phyloP scores from a whole-genome alignment of 2,329 filamentous ascomycete genomes.

The Biscogniauxia marginata region DNA sequence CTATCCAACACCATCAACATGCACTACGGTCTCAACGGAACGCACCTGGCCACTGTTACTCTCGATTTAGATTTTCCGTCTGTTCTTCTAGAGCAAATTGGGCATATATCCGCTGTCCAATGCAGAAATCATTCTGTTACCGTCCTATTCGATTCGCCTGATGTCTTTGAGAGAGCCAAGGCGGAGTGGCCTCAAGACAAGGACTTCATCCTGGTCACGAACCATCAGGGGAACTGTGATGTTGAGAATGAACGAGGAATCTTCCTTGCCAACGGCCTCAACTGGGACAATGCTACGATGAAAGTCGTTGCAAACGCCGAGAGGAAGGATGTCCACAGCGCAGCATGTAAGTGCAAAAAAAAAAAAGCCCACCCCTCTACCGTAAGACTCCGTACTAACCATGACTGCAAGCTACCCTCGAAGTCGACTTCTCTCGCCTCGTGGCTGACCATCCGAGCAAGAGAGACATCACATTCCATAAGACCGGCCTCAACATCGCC shows the following conservation, averaged over 20 bases:
- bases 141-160: conserved; percentile 28
- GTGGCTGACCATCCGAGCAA: conserved; percentile 6
- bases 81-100: conserved; percentile 34
- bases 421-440: conserved; percentile 16
- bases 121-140: conserved; percentile 28
- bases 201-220: conserved; percentile 40
- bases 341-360: conserved; percentile 35
- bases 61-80: conserved; percentile 24
- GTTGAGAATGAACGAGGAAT: conserved; percentile 39
- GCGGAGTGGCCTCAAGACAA: conserved; percentile 23
- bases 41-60: conserved; percentile 9
- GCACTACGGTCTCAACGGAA: conserved; percentile 15
- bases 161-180: conserved; percentile 12
- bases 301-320: conserved; percentile 32
- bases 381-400: conserved; percentile 1
- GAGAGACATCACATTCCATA: conserved; percentile 16
- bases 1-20: conserved; percentile 18
- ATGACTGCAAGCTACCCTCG: conserved; percentile 10
- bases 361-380: background rate
- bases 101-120: conserved; percentile 28
- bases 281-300: conserved; percentile 25
- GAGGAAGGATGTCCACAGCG: conserved; percentile 33
- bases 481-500: conserved; percentile 26
- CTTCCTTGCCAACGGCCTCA: conserved; percentile 34
- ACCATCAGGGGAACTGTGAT: conserved; percentile 42